Evolutionary conservation across 2,329 filamentous ascomycete genomes (phyloP), one percentile per base, ranked within the genome.

Genomic region (Aureobasidium sp.): DNA sequence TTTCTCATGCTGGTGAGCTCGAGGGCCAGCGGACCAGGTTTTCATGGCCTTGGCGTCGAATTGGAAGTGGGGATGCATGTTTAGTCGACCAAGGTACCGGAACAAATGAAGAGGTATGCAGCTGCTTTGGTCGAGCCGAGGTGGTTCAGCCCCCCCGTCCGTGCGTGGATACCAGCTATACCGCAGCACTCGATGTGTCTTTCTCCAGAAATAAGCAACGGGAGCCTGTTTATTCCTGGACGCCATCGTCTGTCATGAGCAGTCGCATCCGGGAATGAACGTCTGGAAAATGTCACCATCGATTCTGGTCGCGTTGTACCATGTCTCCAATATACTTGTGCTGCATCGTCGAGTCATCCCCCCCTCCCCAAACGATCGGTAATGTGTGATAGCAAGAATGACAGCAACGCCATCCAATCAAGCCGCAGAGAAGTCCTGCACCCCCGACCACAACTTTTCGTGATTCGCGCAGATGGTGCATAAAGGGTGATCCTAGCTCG

Each of bases 381-480:
- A 59, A 21, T 21, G 55, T 39, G 55, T 59, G 57, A 59, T 59
- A 27, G 45, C 25, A 59, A 48, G 32, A 50, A 50, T 50, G 30
- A 34, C 32, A 39, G 34, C 42, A 32, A 48, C 48, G 42, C 32
- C 21, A 30, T 8, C 54, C 45, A 59, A 59, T 59, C 57, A 59
- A 45, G 42, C 32, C 45, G 36, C 44, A 50, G 34, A 50, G 45
- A 59, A 59, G 9, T 59, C 25, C 27, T 50, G 57, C 45, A 59
- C 42, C 25, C 13, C 45, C 36, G 29, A 34, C 44, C 57, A 50
- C 45, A 44, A 29, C 25, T 34, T 50, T 49, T 50, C 44, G 57
- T 59, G 45, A 59, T 59, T 59, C 57, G 57, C 45, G 57, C 57
- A 59, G 57, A 50, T 16, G 25, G 32, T 45, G 57, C 57, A 59